Evolutionary conservation across 148 eudicot genomes (phyloP), one percentile per base, ranked within the genome.

Genomic region (Rhododendron simsii): DNA sequence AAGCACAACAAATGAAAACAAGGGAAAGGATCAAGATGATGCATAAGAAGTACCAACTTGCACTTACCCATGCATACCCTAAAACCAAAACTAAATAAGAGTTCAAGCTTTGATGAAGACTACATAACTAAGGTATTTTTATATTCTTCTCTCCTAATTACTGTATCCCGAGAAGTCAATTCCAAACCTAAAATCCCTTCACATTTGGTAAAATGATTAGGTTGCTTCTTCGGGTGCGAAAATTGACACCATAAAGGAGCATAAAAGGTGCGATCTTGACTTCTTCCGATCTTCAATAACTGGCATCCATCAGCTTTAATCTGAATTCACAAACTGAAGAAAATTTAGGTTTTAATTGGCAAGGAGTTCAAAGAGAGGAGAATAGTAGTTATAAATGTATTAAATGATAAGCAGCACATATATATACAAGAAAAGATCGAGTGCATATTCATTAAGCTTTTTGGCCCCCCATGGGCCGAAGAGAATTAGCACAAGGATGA

Each of bases 251-350:
- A 45, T 75, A 20, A 80, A 86, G 81, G 47, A 44, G 14, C 30
- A 63, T 20, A 11, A 9, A 74, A 78, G 89, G 89, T 88, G 85
- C 89, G 87, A 26, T 88, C 89, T 88, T 88, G 89, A 88, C 89
- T 88, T 88, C 87, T 84, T 81, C 30, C 51, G 11, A 76, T 76
- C 28, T 20, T 28, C 55, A 2, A 26, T 13, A 9, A 35, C 71
- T 39, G 14, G 71, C 14, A 80, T 65, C 50, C 87, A 50, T 33
- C 85, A 23, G 76, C 75, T 20, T 67, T 65, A 48, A 44, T 35
- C 35, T 11, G 37, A 69, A 21, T 41, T 2, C 48, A 74, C 41
- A 74, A 5, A 76, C 11, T 77, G 11, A 55, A n/a, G 33, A 12
- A 21, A 14, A 75, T 35, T 35, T 35, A 35, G 37, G 2, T 53